A percentile compares a stretch with the other conserved stretches of the same genome.
These are phyloP conservation scores for Vanderwaltozyma yarrowii DNA, from an alignment of 805 yeast species.

Conservation along the genomic window DNA sequence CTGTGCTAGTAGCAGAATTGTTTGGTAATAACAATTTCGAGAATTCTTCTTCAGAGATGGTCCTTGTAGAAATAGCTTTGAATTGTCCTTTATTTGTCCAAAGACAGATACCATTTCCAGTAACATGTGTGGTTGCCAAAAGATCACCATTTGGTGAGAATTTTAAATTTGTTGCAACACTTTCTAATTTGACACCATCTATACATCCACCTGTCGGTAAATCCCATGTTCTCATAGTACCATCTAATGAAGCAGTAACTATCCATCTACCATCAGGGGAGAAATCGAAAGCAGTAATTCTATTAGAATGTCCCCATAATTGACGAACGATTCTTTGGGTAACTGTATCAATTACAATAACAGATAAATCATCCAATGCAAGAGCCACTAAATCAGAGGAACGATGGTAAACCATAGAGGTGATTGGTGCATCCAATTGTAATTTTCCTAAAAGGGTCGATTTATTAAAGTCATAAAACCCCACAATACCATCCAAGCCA, in stretches of 20 bases:
- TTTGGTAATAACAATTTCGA: conserved; percentile 56
- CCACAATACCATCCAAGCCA: conserved; percentile 83
- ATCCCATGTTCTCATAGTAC: conserved; percentile 93
- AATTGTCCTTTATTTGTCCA: conserved; percentile 93
- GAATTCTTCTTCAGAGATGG: conserved; percentile 67
- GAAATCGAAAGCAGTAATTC: conserved; percentile 81
- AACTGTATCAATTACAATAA: conserved; percentile 70
- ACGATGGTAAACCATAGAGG: conserved; percentile 65
- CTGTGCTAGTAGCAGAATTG: conserved; percentile 68
- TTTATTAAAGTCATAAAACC: conserved; percentile 74
- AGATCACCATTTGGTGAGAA: conserved; percentile 84
- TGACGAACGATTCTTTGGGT: conserved; percentile 80
- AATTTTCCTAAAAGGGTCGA: conserved; percentile 59
- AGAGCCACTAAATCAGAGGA: conserved; percentile 78
- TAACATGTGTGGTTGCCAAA: conserved; percentile 86
- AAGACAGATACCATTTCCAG: conserved; percentile 77
- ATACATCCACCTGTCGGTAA: conserved; percentile 94
- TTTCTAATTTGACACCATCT: conserved; percentile 73
- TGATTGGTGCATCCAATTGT: conserved; percentile 65
- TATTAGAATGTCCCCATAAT: conserved; percentile 79
- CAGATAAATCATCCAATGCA: conserved; percentile 76
- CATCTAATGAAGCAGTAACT: conserved; percentile 70
- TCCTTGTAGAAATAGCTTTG: conserved; percentile 62
- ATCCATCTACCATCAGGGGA: conserved; percentile 96
- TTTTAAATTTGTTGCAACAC: conserved; percentile 70